These are phyloP conservation scores for Dichomitus squalens DNA, from an alignment of 1,284 basidiomycete genomes.

Conservation along the genomic window DNA sequence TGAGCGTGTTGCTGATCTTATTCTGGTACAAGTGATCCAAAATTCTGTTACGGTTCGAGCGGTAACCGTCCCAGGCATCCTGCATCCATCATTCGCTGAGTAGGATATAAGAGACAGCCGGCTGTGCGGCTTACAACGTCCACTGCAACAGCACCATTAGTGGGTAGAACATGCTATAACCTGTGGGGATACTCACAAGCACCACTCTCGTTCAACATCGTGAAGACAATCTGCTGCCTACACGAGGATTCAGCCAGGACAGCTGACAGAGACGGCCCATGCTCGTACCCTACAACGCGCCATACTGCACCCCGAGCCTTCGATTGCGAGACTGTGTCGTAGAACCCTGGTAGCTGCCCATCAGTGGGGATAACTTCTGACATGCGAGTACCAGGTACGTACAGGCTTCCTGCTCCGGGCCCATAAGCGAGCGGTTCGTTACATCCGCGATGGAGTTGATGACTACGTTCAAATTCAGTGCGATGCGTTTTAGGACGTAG, in stretches of 20 bases:
- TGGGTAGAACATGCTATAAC: no score
- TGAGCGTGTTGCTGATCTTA: slow-evolving; percentile 59
- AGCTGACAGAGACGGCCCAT: not conserved
- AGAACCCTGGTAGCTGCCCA: slow-evolving; percentile 46
- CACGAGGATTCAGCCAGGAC: not conserved
- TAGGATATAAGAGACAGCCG: not conserved
- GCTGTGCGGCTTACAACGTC: slow-evolving; percentile 21
- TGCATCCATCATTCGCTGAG: slow-evolving; percentile 17
- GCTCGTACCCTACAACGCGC: slow-evolving; percentile 53
- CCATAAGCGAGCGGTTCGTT: slow-evolving; percentile 58
- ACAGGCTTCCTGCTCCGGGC: slow-evolving; percentile 60
- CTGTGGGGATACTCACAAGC: slow-evolving; percentile 36
- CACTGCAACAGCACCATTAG: slow-evolving; percentile 15
- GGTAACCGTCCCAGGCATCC: slow-evolving; percentile 71
- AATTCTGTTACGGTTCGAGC: slow-evolving; percentile 57
- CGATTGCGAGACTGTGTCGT: slow-evolving; percentile 49
- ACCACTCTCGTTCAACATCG: slow-evolving; percentile 46
- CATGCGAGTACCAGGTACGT: slow-evolving; percentile 3
- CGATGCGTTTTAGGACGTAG: no score
- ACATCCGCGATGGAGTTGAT: slow-evolving; percentile 48
- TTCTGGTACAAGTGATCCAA: slow-evolving; percentile 55
- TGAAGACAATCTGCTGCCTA: slow-evolving; percentile 61
- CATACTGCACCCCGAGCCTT: slow-evolving; percentile 55
- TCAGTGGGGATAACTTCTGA: not conserved
- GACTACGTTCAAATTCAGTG: slow-evolving; percentile 41